A percentile compares a stretch with the other conserved stretches of the same genome.
These are phyloP conservation scores for Entamoeba invadens DNA, from an alignment of 208 protist species.

Conservation along the genomic window DNA sequence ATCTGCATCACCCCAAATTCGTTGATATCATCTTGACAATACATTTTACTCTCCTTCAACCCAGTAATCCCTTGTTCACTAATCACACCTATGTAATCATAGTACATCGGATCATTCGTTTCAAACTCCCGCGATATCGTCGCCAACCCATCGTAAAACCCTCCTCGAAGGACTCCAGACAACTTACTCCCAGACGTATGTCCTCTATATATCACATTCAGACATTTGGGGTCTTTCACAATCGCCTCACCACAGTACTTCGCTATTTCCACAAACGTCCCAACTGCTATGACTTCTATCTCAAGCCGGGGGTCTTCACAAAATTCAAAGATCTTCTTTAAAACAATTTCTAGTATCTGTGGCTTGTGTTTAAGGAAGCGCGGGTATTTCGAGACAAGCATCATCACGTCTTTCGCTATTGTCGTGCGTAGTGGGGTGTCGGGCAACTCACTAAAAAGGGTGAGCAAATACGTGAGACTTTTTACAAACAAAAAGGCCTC, in stretches of 20 bases:
- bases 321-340: background rate
- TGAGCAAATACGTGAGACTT: background rate
- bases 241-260: background rate
- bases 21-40: background rate
- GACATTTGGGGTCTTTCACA: background rate
- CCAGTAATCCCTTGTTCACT: background rate
- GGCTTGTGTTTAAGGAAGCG: background rate
- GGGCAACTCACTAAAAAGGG: background rate
- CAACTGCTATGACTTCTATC: background rate
- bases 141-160: background rate
- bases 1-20: background rate
- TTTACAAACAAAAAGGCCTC: background rate
- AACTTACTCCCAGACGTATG: background rate
- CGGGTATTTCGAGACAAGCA: background rate
- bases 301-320: background rate
- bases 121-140: background rate
- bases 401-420: background rate
- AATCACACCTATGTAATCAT: background rate
- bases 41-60: background rate
- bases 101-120: background rate
- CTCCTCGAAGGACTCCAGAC: background rate
- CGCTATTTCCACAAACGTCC: background rate
- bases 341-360: background rate
- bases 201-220: background rate
- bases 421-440: background rate